Evolutionary conservation across 2,329 filamentous ascomycete genomes (phyloP), one percentile per base, ranked within the genome.

Genomic region (Hysterium pulicare): DNA sequence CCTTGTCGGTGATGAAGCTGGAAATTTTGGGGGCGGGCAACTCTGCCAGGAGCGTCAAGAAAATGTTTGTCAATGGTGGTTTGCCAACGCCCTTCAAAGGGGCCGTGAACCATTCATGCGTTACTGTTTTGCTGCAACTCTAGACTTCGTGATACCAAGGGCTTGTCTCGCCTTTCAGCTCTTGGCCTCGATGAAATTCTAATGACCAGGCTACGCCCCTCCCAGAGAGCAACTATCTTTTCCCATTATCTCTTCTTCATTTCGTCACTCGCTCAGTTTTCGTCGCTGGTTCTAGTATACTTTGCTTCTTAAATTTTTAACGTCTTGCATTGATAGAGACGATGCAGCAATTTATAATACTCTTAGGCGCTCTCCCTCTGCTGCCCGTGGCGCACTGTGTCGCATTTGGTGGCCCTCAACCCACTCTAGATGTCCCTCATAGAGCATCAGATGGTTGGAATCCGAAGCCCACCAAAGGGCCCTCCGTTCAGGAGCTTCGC

Each of bases 381-480:
- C 32, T 58, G 10, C 52, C 56, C 11, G 38, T 34, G 3, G 53
- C 36, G 6, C 44, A 46, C 35, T 50, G 49, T 23, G 33, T 58
- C 15, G 52, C 51, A 9, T 62, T 61, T 42, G 48, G 41, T 4
- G 53, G 48, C 2, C 53, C 56, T 26, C 40, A 42, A 23, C 51
- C 54, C n/a, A 62, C 55, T 5, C 38, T 23, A 4, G 33, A 26
- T 6, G 44, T 33, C 13, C 43, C 46, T 26, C 31, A 50, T 10
- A 45, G 47, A 32, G 51, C 37, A 22, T 19, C 47, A 2, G 41
- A 42, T 16, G 50, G 44, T 26, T 48, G 36, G 33, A 54, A 36
- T 33, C 53, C 55, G 20, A 50, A 45, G 36, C 55, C 58, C n/a
- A 61, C 59, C 0, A 45, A 50, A 34, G 50, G 45, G 11, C 57